These are phyloP conservation scores for Venturia effusa DNA, from an alignment of 2,329 filamentous ascomycete species.

Conservation along the genomic window DNA sequence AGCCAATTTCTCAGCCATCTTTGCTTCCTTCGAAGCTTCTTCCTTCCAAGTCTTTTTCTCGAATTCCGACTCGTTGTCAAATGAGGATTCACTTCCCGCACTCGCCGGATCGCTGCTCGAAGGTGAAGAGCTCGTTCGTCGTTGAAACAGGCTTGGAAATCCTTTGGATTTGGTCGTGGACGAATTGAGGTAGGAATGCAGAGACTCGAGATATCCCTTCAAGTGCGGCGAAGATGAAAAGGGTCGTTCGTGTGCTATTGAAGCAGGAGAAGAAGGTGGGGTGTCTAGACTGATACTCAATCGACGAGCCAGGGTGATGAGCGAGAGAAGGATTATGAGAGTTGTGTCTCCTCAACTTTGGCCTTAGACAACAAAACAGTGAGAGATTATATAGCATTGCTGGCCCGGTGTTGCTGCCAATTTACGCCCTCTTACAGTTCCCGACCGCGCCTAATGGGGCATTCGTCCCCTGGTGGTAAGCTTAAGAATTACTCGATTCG, in stretches of 20 bases:
- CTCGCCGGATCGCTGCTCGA: background rate
- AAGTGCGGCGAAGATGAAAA: slow-evolving; percentile 7
- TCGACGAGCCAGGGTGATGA: background rate
- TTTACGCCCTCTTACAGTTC: background rate
- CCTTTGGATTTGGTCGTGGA: background rate
- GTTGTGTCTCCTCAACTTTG: background rate
- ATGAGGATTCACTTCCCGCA: background rate
- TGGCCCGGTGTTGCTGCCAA: background rate
- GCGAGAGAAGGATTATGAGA: background rate
- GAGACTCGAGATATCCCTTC: slow-evolving; percentile 5
- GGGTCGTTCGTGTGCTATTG: background rate
- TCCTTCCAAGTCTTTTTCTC: too few relatives aligned
- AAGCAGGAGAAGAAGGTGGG: background rate
- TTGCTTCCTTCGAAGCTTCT: background rate
- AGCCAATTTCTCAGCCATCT: slow-evolving; percentile 7
- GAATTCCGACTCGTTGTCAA: background rate
- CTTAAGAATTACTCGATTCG: background rate
- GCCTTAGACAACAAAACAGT: background rate
- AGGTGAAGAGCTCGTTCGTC: background rate
- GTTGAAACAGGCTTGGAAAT: background rate
- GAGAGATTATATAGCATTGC: background rate
- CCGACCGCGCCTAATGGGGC: background rate
- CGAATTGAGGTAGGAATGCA: slow-evolving; percentile 7
- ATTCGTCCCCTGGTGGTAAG: background rate
- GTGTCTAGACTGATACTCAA: background rate